Conservation (phyloP, 2,329 filamentous ascomycete genomes). For the Cercospora sesami region DNA sequence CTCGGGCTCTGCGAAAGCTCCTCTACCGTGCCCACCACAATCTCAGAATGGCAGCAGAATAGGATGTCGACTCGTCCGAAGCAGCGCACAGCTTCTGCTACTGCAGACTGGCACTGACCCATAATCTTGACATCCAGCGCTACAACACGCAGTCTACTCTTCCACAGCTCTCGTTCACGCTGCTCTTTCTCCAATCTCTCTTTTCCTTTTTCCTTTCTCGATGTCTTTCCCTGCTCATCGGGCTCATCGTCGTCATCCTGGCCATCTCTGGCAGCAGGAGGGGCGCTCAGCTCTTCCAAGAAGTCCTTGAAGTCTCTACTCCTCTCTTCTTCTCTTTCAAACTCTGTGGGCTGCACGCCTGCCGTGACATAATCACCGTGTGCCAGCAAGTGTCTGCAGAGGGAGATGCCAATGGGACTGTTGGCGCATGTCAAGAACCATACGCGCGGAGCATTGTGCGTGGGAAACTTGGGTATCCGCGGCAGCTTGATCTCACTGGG, state of each 20-base stretch:
- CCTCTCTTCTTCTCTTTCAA: slow-evolving; percentile 67
- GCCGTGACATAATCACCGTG: slow-evolving; percentile 90
- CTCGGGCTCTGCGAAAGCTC: slow-evolving; percentile 74
- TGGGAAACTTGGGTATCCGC: slow-evolving; percentile 55
- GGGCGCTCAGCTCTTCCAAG: slow-evolving; percentile 56
- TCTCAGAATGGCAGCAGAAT: slow-evolving; percentile 85
- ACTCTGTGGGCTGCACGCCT: slow-evolving; percentile 75
- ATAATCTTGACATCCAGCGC: slow-evolving; percentile 60
- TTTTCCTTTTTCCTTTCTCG: slow-evolving; percentile 45
- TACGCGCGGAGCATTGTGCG: slow-evolving; percentile 70
- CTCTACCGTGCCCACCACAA: slow-evolving; percentile 86
- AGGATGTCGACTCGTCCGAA: slow-evolving; percentile 90
- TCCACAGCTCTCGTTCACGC: slow-evolving; percentile 55
- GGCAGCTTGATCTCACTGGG: slow-evolving; percentile 36
- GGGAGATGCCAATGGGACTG: slow-evolving; percentile 78
- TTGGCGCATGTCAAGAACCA: slow-evolving; percentile 91
- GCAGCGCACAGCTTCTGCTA: slow-evolving; percentile 79
- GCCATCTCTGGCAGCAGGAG: slow-evolving; percentile 11
- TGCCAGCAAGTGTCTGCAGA: slow-evolving; percentile 77
- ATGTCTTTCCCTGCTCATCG: slow-evolving; percentile 13
- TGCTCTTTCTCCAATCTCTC: slow-evolving; percentile 52
- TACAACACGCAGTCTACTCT: slow-evolving; percentile 69
- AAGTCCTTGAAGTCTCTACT: slow-evolving; percentile 79
- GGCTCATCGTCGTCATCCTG: slow-evolving; percentile 35
- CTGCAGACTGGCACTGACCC: slow-evolving; percentile 75